Base-by-base conservation (phyloP, 2,329 filamentous ascomycete genomes). In the Fusarium coicis region DNA sequence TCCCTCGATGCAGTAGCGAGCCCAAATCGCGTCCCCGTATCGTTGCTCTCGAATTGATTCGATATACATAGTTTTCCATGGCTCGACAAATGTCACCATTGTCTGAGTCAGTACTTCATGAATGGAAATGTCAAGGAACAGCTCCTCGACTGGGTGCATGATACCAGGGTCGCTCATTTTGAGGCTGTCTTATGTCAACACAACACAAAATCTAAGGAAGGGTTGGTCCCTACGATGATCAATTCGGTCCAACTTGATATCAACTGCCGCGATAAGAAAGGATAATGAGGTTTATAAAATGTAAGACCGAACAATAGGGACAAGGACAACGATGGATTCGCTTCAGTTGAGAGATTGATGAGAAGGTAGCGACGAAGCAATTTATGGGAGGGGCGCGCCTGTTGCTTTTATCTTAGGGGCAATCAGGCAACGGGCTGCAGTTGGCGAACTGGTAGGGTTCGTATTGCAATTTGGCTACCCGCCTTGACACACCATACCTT, bases 11-110 rank as follows among this genome's bases (percentile, higher is more conserved):
- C 32, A 32, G 26, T 28, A 37, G 7, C 56, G 43, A 7, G 56
- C 56, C 56, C 56, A 59, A 5, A 59, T 40, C 2, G 43, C 56
- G 10, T 59, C 56, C 1, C 56, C 56, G 5, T 52, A 59, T 50
- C 56, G 18, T 6, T 40, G 16, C 34, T 59, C 43, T 7, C 10
- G 56, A 11, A 59, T 59, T 8, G 43, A 59, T 12, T 59, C 26
- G 9, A 59, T 12, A 14, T 52, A 59, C 2, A 39, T 32, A 1
- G 26, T 52, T 21, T 23, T 39, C 56, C 43, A 52, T 30, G 56
- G 56, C n/a, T 59, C 56, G 10, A 59, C 43, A 39, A 39, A 53
- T 1, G 50, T n/a, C 14, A 53, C 34, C 50, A 53, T 53, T 37
- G 34, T 59, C 32, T 39, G 23, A 4, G 26, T 59, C 0, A 50